Base-by-base conservation (phyloP, 371 early-diverging fungal species). In the Mortierella sp. region DNA sequence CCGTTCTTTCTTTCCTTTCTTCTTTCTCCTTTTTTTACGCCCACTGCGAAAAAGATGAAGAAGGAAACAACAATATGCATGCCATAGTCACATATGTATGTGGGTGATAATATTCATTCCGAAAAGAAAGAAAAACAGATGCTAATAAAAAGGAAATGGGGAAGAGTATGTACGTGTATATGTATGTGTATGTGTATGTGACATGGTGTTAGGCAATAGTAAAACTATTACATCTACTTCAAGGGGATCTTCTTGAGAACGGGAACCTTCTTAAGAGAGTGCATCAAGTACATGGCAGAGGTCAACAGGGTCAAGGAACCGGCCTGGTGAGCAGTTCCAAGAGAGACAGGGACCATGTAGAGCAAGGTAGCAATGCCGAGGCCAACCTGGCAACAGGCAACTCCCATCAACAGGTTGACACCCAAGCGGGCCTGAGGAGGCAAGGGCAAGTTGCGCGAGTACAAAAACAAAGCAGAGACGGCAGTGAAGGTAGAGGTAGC, bases 291-390 rank as follows among this genome's bases (percentile, higher is more conserved):
- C 76, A 97, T 88, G 18, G 95, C 93, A 5, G 95, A 89, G 3
- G 98, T 95, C 74, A 98, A 88, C 41, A 99, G 89, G n/a, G 96
- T 92, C 68, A 99, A 88, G 18, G 98, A 97, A 41, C 98, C 98
- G 43, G 96, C 96, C 89, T 99, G 99, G 90, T 99, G 99, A 24
- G 97, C 96, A 8, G 99, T 96, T 14, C 99, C 99, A 77, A 98
- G 89, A 46, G 96, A 93, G 72, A 98, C 93, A 24, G 99, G 99
- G 10, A 99, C 99, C 89, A 97, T 93, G 80, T 96, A 97, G 43
- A 99, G 89, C 51, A 99, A 90, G 3, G 99, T 98, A 49, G 94
- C 89, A 75, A 99, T 97, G 63, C 99, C 99, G 35, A 99, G 89
- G 0, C 95, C 92, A 21, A 96, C 97, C 79, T 96, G 97, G n/a